Evolutionary conservation across 768 basidiomycete genomes (phyloP), one percentile per base, ranked within the genome.

Genomic region (Hericium erinaceus): DNA sequence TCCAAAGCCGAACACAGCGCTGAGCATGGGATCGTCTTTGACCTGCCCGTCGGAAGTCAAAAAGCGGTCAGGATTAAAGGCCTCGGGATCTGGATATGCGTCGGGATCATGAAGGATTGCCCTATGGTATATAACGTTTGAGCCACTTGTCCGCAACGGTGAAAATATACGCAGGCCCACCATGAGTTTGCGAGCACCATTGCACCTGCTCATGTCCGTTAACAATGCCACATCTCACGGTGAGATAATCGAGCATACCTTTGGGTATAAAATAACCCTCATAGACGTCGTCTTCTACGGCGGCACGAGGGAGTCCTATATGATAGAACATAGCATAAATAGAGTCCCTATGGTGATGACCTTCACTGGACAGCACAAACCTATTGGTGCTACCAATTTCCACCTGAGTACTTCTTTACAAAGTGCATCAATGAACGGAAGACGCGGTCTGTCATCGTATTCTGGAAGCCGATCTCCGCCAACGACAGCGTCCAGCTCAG

Each of bases 21-120:
- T 38, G n/a, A 53, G 52, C n/a, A 28, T 11, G 5, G 52, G 52
- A 39, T 53, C 52, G 16, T 53, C 52, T 39, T 53, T 53, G 13
- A 39, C 7, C 18, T 53, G 11, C n/a, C 52, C 52, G 38, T 53
- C 52, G 10, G n/a, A 9, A 11, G 11, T 37, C 52, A 57, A 10
- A 24, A 69, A 74, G 16, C 75, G 72, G 26, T 74, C 72, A 2
- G 75, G 76, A 18, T 70, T 73, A 60, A 76, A 75, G 12, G 39
- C 39, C 12, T 70, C 63, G 12, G 75, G 74, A n/a, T 75, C 63
- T 2, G 73, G 72, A 55, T 70, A 75, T 38, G 64, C 57, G 9
- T 54, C 54, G 6, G 66, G 64, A 52, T 74, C 69, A 13, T 65
- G 70, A 7, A 69, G 61, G 52, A 74, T 72, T 10, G 68, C 49